Evolutionary conservation across 345 rosid species (phyloP).

Genomic region (Populus pruinosa): DNA sequence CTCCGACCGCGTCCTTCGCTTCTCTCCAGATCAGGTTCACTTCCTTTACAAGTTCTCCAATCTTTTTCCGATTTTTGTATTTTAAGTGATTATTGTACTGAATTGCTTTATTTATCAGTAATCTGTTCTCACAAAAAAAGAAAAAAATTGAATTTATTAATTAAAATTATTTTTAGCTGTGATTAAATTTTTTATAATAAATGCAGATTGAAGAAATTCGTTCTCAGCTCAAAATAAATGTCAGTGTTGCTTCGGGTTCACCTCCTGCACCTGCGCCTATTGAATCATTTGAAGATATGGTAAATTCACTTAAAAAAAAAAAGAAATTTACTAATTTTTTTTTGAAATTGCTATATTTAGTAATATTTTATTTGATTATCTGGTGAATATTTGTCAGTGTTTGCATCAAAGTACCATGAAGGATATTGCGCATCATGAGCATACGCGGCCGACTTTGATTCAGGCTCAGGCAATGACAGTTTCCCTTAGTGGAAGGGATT

Average conservation of each 20-base stretch:
- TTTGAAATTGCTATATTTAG: neutral
- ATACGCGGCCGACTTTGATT: constrained; percentile 33
- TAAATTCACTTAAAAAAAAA: neutral
- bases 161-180: neutral
- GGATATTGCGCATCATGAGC: constrained; percentile 34
- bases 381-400: constrained; percentile 18
- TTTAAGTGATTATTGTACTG: neutral
- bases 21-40: constrained; percentile 23
- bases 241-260: constrained; percentile 27
- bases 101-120: neutral
- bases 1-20: constrained; percentile 41
- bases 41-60: neutral
- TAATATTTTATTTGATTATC: neutral
- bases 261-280: constrained; percentile 32
- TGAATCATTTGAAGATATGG: constrained; percentile 42
- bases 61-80: neutral
- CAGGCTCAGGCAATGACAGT: constrained; percentile 45
- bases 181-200: neutral
- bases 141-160: neutral
- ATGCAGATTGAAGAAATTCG: constrained; percentile 38
- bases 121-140: neutral
- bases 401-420: constrained; percentile 31
- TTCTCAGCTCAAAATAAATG: constrained; percentile 33
- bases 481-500: constrained; percentile 38
- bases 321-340: neutral